Base-by-base conservation (phyloP, 2,329 filamentous ascomycete species). In the Simplicillium sp. region DNA sequence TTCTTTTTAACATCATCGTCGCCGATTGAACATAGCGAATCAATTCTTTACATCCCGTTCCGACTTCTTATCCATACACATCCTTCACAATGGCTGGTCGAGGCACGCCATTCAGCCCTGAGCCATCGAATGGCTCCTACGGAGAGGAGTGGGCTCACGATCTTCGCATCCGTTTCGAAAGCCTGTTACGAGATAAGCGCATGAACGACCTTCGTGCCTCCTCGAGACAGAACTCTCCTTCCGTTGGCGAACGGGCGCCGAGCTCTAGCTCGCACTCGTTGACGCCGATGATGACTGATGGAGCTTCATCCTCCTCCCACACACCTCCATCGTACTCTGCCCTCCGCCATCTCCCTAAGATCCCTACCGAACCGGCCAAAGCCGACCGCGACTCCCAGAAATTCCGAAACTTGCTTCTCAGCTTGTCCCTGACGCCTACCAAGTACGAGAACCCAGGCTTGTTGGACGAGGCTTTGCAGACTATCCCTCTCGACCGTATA, bases 401-500 rank as follows among this genome's bases (percentile, higher is more conserved):
- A 51, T 88, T 89, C 53, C 75, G 84, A 51, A 94, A 84, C 62
- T 75, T 94, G 46, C 74, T 97, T 35, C 76, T 94, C 49, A 87
- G 86, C 15, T 66, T 97, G 15, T 95, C 90, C 13, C 74, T 84
- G 44, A 95, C 88, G 36, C 92, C 92, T 14, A 84, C 82, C 15
- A 92, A 90, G 59, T 98, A 94, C 67, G 92, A 98, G 63, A 97
- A 98, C 61, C 90, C 92, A 0, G 92, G 92, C 29, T 68, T 97
- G 11, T 69, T 98, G 39, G 92, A 98, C 58, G 90, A 97, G 60
- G 92, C 90, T 4, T 68, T 98, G 14, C 79, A 85, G 46, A 79
- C 80, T 31, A 87, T 98, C 37, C 90, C 90, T 0, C 68, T 97
- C 25, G 87, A 96, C 57, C 79, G 87, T 50, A 87, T 98, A 52